Evolutionary conservation across 768 basidiomycete species (phyloP), one percentile per base, ranked within the genome.

Genomic region (Tylopilus sp.): DNA sequence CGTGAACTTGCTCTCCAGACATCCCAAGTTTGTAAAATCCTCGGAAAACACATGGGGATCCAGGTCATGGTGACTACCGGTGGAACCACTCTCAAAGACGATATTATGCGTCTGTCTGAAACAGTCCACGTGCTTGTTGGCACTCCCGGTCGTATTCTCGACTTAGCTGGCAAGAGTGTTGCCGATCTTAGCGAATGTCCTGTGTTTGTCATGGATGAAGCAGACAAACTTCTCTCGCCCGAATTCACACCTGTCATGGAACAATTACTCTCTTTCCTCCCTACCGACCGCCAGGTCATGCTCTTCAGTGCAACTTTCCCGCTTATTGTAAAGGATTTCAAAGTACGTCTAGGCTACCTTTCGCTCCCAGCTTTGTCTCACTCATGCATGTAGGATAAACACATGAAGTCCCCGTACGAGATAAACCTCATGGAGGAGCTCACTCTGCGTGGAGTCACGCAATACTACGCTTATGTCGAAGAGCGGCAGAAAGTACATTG

Each of bases 381-480:
- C 58, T 46, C 52, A 22, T 44, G 50, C 42, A 12, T 47, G 36
- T 47, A 95, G 93, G 91, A 93, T 65, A 94, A 95, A 73, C 89
- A 98, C 75, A 98, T 99, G 95, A 82, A 80, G 55, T 81, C 85
- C 55, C 94, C 97, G 5, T 88, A 95, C 72, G 94, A 97, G 72
- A 97, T 98, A 75, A 99, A 99, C 73, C 86, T 99, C 70, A 99
- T 99, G 95, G 95, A 99, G 62, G 95, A 99, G 79, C 86, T 99
- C 56, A 99, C 95, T 46, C 79, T 99, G 41, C 91, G 91, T 57
- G 95, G 95, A 77, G 95, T 99, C 49, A 98, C 95, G 44, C 95
- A 99, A 77, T 99, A 98, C 70, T 99, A 98, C 69, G 95, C 97
- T 61, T 99, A 92, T 72, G 93, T 99, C 66, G 95, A 99, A 73